Conservation (phyloP, 2,329 filamentous ascomycete genomes). For the Fusarium sp. region DNA sequence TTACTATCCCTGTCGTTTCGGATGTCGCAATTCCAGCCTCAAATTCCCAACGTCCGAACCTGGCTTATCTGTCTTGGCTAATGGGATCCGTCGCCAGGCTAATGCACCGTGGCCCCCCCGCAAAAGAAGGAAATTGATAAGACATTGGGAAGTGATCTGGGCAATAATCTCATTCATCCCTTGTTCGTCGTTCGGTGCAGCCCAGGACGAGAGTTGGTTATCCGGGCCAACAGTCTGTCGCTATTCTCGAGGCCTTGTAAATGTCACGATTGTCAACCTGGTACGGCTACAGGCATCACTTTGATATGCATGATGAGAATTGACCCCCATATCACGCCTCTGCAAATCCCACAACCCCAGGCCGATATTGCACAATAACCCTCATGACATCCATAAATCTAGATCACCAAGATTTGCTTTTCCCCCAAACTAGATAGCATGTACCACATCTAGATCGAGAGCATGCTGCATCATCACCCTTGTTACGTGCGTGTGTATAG, state of each 20-base stretch:
- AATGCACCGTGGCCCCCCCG: slow-evolving; percentile 16
- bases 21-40: slow-evolving; percentile 35
- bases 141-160: background rate
- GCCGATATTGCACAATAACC: no score
- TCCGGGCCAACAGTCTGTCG: background rate
- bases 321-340: no score
- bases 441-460: background rate
- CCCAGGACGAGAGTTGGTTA: background rate
- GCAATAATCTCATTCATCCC: no score
- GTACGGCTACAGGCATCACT: no score
- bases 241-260: background rate
- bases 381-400: no score
- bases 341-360: no score
- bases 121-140: slow-evolving; percentile 4
- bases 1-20: slow-evolving; percentile 17
- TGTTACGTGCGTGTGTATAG: no score
- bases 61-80: background rate
- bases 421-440: background rate
- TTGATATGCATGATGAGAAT: no score
- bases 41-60: slow-evolving; percentile 12
- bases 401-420: no score
- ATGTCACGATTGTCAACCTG: background rate
- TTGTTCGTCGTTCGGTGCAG: background rate
- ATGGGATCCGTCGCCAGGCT: background rate
- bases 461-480: background rate